Percentiles rank a stretch among this genome's conserved stretches.
Evolutionary conservation across 1,284 basidiomycete species (phyloP).

Genomic region (Peniophora sp.): DNA sequence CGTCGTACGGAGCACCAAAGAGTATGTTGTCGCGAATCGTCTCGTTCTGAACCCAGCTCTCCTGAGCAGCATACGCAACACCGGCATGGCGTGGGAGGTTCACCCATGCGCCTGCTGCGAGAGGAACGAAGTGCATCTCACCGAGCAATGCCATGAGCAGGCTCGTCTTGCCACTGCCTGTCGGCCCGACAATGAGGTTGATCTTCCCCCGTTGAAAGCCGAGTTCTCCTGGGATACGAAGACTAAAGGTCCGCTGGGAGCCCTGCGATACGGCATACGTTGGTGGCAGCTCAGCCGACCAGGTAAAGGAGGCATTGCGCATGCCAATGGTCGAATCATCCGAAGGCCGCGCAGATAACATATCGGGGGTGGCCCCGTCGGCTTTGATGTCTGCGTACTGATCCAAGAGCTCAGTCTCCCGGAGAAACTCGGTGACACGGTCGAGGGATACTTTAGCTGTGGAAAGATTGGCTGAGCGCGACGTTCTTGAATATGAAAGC

Average conservation of each 20-base stretch:
- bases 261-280: constrained; percentile 16
- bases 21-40: constrained; percentile 41
- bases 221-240: constrained; percentile 45
- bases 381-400: constrained; percentile 21
- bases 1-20: constrained; percentile 33
- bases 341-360: constrained; percentile 7
- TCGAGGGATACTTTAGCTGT: constrained; percentile 38
- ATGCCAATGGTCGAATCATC: constrained; percentile 28
- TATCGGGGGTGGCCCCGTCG: constrained; percentile 7
- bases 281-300: constrained; percentile 18
- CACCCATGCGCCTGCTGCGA: constrained; percentile 49
- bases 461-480: constrained; percentile 16
- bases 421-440: constrained; percentile 38
- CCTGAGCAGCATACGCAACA: constrained; percentile 70
- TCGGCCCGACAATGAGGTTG: constrained; percentile 60
- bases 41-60: constrained; percentile 66
- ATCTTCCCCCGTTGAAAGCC: constrained; percentile 49
- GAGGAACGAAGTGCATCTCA: constrained; percentile 54
- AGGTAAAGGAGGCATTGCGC: constrained; percentile 32
- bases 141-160: constrained; percentile 50
- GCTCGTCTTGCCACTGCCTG: constrained; percentile 45
- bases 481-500: constrained; percentile 8
- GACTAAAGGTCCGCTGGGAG: constrained; percentile 32
- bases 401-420: constrained; percentile 26
- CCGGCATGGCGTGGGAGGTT: constrained; percentile 58